phyloP scores from a whole-genome alignment of 345 rosid species.

The Mangifera indica region DNA sequence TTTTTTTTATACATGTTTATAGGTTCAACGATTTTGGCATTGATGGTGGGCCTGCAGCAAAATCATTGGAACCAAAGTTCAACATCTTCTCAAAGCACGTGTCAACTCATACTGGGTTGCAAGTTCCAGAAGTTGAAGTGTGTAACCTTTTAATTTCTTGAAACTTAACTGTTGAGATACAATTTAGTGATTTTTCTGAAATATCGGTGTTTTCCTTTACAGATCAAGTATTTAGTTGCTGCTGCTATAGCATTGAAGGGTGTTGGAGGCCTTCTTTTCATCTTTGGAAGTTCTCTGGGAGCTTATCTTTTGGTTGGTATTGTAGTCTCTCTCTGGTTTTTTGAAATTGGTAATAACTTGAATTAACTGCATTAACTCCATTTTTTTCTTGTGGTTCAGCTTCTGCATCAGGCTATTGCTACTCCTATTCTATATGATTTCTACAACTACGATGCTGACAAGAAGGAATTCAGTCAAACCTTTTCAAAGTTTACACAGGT shows the following conservation, averaged over 20 bases:
- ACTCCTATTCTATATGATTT: constrained; percentile 62
- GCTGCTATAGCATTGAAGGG: constrained; percentile 60
- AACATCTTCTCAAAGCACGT: constrained; percentile 40
- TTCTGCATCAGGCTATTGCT: constrained; percentile 56
- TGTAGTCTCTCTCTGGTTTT: neutral
- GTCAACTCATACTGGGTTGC: constrained; percentile 45
- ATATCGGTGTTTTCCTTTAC: constrained; percentile 16
- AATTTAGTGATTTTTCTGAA: neutral
- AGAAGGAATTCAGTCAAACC: constrained; percentile 47
- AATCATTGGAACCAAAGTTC: constrained; percentile 45
- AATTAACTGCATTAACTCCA: neutral
- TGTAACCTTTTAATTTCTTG: constrained; percentile 3
- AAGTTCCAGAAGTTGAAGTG: constrained; percentile 55
- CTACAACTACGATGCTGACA: constrained; percentile 65
- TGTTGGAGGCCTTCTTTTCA: constrained; percentile 62
- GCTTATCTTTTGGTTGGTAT: constrained; percentile 69
- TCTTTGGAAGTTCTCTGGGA: constrained; percentile 64
- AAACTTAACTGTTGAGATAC: neutral
- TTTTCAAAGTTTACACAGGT: constrained; percentile 68
- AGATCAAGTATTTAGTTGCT: constrained; percentile 50
- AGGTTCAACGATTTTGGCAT: constrained; percentile 67
- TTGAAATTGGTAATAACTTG: neutral
- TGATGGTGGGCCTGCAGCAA: constrained; percentile 65
- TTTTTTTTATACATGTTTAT: constrained; percentile 13
- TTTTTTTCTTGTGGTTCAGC: constrained; percentile 33